Conservation (phyloP, 805 yeast species). For the Wickerhamomyces subpelliculosus region DNA sequence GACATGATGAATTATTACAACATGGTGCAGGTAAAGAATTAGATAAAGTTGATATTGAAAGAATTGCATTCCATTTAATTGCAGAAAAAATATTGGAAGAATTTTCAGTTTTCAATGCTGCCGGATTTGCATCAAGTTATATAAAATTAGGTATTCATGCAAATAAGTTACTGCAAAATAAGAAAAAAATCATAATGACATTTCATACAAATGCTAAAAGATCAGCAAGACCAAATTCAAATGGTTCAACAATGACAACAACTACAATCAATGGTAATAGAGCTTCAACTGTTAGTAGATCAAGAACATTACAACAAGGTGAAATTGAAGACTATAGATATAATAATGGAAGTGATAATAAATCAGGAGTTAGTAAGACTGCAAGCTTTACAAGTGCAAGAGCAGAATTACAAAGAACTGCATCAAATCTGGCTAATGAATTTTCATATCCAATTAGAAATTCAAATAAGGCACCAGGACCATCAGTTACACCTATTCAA, state of each 20-base stretch:
- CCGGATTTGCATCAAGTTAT: slow-evolving; percentile 80
- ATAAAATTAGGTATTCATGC: slow-evolving; percentile 58
- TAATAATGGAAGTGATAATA: slow-evolving; percentile 4
- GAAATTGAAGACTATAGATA: slow-evolving; percentile 16
- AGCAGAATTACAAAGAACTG: slow-evolving; percentile 17
- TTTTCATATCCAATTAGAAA: too few relatives aligned
- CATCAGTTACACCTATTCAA: slow-evolving; percentile 15
- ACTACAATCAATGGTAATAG: slow-evolving; percentile 1
- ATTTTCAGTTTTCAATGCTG: slow-evolving; percentile 60
- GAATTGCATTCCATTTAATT: slow-evolving; percentile 74
- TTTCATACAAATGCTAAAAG: slow-evolving; percentile 31
- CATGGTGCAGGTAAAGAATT: slow-evolving; percentile 68
- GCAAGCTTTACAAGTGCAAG: slow-evolving; percentile 9
- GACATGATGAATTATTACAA: slow-evolving; percentile 50
- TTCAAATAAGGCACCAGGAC: slow-evolving; percentile 6
- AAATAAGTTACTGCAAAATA: slow-evolving; percentile 35
- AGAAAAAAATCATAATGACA: slow-evolving; percentile 41
- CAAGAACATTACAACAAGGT: slow-evolving; percentile 2
- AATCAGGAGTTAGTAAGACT: background rate
- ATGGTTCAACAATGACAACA: slow-evolving; percentile 3
- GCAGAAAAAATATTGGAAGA: slow-evolving; percentile 63
- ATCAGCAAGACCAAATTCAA: slow-evolving; percentile 5
- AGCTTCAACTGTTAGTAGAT: slow-evolving; percentile 5
- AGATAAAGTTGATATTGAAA: slow-evolving; percentile 66
- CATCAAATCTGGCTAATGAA: too few relatives aligned